Conservation (phyloP, 1,284 basidiomycete species). For the Thelephora terrestris region DNA sequence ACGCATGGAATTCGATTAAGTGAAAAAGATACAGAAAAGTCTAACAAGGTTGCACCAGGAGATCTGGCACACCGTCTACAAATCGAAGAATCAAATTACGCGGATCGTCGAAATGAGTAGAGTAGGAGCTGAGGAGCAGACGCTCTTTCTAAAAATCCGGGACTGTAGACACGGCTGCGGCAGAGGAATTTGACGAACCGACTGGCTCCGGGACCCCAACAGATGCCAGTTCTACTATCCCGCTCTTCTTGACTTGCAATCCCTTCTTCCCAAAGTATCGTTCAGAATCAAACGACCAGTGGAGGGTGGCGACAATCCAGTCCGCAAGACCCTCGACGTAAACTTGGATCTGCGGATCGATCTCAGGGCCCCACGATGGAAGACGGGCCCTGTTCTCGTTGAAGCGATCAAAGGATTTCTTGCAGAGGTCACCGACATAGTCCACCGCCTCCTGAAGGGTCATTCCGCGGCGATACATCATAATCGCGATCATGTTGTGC, state of each 20-base stretch:
- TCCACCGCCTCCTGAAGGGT: constrained; percentile 21
- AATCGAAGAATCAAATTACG: too few species aligned
- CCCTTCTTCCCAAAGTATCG: constrained; percentile 24
- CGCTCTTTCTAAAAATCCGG: too few species aligned
- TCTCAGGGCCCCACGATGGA: constrained; percentile 21
- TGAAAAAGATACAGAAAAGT: too few species aligned
- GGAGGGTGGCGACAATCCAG: constrained; percentile 23
- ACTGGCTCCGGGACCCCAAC: too few species aligned
- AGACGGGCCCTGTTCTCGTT: constrained; percentile 14
- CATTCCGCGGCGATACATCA: constrained; percentile 17
- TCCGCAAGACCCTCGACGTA: constrained; percentile 22
- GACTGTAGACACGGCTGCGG: too few species aligned
- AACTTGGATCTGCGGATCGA: constrained; percentile 19
- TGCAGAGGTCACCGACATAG: constrained; percentile 20
- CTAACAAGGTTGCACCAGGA: too few species aligned
- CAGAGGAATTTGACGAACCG: too few species aligned
- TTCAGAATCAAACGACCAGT: constrained; percentile 24
- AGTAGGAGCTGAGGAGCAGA: too few species aligned
- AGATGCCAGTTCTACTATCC: constrained; percentile 16
- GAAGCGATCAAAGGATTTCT: constrained; percentile 17
- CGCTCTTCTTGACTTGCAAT: constrained; percentile 17
- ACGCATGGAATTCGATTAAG: too few species aligned
- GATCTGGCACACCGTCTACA: too few species aligned
- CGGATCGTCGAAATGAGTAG: too few species aligned
- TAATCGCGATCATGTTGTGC: constrained; percentile 21